Conservation (phyloP, 139 green algal genomes). For the Klebsormidium nitens region DNA sequence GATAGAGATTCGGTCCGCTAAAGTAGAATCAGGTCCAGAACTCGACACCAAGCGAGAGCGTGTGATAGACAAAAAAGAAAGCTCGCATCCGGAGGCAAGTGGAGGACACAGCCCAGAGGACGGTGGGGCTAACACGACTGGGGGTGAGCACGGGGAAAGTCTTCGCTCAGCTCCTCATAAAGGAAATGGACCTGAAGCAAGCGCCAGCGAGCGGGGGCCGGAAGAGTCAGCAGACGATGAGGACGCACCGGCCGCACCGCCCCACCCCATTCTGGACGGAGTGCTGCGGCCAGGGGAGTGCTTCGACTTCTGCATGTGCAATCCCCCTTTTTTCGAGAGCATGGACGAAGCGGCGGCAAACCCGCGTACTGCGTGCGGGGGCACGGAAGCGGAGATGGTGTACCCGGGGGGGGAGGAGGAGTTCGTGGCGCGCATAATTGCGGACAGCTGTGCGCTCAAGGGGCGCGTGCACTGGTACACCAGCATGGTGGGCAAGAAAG, state of each 20-base stretch:
- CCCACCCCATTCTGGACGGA: constrained; percentile 62
- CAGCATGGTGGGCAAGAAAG: constrained; percentile 59
- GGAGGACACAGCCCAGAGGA: too few relatives aligned
- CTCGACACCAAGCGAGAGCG: too few relatives aligned
- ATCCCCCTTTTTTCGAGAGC: constrained; percentile 91
- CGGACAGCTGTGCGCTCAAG: constrained; percentile 57
- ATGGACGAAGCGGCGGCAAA: constrained; percentile 73
- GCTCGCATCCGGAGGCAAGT: too few relatives aligned
- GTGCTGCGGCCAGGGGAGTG: constrained; percentile 10
- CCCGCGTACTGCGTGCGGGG: constrained; percentile 64
- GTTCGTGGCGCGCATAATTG: constrained; percentile 80
- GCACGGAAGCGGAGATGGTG: constrained; percentile 70
- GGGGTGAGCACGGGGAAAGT: background rate
- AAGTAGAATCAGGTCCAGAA: too few relatives aligned
- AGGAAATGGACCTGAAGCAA: too few relatives aligned
- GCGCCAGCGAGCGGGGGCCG: too few relatives aligned
- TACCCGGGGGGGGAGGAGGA: constrained; percentile 79
- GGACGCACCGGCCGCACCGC: too few relatives aligned
- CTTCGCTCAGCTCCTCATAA: too few relatives aligned
- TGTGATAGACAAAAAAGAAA: too few relatives aligned
- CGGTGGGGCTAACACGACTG: too few relatives aligned
- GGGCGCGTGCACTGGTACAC: constrained; percentile 64
- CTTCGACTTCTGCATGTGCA: constrained; percentile 75
- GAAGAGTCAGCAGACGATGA: too few relatives aligned
- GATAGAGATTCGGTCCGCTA: constrained; percentile 54